Conservation (phyloP, 352 stramenopile species). For the Phytophthora meadii region DNA sequence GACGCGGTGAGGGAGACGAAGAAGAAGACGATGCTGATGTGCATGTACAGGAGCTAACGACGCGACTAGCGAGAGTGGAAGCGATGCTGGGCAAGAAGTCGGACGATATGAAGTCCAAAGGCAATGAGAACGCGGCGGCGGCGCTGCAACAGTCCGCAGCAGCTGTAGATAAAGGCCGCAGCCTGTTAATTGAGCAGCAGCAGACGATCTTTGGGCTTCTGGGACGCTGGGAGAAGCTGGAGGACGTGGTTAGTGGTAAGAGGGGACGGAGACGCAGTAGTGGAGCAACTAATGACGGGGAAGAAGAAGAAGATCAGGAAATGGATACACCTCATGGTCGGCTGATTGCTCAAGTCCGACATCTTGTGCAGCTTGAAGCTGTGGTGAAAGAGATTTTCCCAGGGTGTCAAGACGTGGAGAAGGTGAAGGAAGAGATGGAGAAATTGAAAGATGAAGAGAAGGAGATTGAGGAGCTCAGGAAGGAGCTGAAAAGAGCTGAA, state of each 20-base stretch:
- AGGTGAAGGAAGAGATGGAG: constrained; percentile 22
- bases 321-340: constrained; percentile 7
- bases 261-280: background rate
- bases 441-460: constrained; percentile 7
- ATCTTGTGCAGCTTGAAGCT: constrained; percentile 32
- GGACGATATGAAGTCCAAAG: constrained; percentile 78
- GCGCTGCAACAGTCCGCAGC: constrained; percentile 63
- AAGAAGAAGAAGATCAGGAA: constrained; percentile 21
- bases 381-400: constrained; percentile 25
- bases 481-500: constrained; percentile 30
- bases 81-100: constrained; percentile 74
- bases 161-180: constrained; percentile 44
- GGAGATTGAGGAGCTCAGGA: constrained; percentile 16
- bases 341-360: constrained; percentile 18
- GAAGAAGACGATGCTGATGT: constrained; percentile 29
- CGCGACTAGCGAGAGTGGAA: constrained; percentile 51
- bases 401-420: constrained; percentile 18
- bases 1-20: constrained; percentile 35
- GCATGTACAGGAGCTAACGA: constrained; percentile 44
- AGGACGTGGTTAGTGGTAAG: constrained; percentile 9
- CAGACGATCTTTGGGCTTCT: constrained; percentile 53
- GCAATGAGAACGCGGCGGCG: constrained; percentile 60
- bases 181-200: constrained; percentile 55
- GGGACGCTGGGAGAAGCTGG: constrained; percentile 35
- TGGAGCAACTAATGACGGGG: constrained; percentile 5